Base-by-base conservation (phyloP, 257 asterid species). In the Coffea eugenioides region DNA sequence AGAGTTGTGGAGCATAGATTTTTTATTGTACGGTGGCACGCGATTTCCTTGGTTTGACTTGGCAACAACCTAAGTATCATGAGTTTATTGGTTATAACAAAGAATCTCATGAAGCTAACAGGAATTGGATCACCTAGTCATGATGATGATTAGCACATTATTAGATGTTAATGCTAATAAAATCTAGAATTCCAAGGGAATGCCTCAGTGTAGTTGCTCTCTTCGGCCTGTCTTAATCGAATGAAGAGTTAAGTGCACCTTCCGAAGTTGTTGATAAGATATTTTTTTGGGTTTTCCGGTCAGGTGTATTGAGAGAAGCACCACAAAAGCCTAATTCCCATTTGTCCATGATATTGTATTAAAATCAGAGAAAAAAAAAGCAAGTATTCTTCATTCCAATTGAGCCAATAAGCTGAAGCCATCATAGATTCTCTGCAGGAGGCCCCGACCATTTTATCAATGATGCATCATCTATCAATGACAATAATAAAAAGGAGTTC, bases 251-350 rank as follows among this genome's bases (percentile, higher is more conserved):
- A 34, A 76, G 43, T 84, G 85, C 90, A 82, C 86, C 80, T 85
- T 85, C 83, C 84, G 67, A 80, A 71, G 82, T 74, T 64, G 54
- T 78, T 78, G 88, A 85, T 86, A 89, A 87, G 54, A 77, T 75
- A 20, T 75, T 77, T 72, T 56, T 84, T 23, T 56, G 3, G 5
- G 43, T 39, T 18, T 65, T 66, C 12, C 31, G 72, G 52, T 80
- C 77, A 70, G 69, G 87, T 86, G 88, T 82, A 79, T 85, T 79
- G 90, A 77, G 85, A 81, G 89, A 86, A 87, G 88, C 92, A 90
- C 90, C 86, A 85, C 65, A 84, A 92, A 92, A 88, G 91, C 77
- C 79, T 85, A 85, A 84, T 88, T 89, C 91, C 89, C 92, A 90
- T 87, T 92, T 90, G 94, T 87, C 83, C 82, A 91, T 76, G 91